A percentile compares a stretch with the other conserved stretches of the same genome.
Evolutionary conservation across 2,329 filamentous ascomycete genomes (phyloP).

Genomic region (Talaromyces sp.): DNA sequence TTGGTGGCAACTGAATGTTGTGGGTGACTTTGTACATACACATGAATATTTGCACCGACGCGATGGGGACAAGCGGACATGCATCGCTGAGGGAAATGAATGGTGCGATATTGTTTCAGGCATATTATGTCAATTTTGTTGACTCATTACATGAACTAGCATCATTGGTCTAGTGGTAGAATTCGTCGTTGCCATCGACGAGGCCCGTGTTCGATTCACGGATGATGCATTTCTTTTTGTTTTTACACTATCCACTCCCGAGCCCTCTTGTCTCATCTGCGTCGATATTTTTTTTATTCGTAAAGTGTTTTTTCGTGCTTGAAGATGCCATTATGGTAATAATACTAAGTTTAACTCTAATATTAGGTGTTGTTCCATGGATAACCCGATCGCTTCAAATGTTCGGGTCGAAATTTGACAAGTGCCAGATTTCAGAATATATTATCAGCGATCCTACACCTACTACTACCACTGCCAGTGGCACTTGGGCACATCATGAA

Average conservation of each 20-base stretch:
- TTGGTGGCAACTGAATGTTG: not conserved
- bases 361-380: no score
- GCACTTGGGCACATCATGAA: no score
- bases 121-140: not conserved
- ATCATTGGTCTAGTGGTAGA: constrained; percentile 48
- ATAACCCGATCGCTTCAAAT: no score
- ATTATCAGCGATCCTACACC: no score
- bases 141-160: constrained; percentile 22
- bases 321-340: no score
- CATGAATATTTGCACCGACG: not conserved
- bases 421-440: no score
- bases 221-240: constrained; percentile 41
- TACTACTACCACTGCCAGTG: no score
- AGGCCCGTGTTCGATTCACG: constrained; percentile 52
- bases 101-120: not conserved
- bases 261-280: no score
- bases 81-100: not conserved
- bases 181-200: constrained; percentile 46
- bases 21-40: not conserved
- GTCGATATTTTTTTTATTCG: no score
- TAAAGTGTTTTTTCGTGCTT: no score
- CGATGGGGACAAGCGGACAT: not conserved
- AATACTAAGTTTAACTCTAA: no score
- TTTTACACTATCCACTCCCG: not conserved
- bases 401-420: no score